These are phyloP conservation scores for Cicer pinnatifidum DNA, from an alignment of 306 rosid genomes.

Conservation along the genomic window DNA sequence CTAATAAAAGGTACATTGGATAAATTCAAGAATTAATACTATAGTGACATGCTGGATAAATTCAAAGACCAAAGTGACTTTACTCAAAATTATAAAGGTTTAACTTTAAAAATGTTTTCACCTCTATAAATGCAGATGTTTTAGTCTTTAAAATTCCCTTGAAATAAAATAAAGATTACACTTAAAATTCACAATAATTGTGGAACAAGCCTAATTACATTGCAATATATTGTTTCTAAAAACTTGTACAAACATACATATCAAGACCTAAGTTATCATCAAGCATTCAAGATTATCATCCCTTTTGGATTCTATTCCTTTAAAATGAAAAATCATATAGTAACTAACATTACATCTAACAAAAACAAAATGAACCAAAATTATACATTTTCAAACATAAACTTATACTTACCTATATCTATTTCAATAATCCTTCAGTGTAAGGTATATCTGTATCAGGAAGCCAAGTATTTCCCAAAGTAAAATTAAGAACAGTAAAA, in stretches of 20 bases:
- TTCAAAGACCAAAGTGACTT: not conserved
- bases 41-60: not conserved
- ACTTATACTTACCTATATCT: conserved; percentile 6
- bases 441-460: conserved; percentile 73
- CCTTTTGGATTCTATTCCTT: conserved; percentile 16
- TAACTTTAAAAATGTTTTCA: not conserved
- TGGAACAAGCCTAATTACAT: conserved; percentile 3
- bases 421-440: conserved; percentile 52
- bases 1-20: not conserved
- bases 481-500: conserved; percentile 69
- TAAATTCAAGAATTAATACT: not conserved
- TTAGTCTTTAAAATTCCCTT: not conserved
- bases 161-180: conserved; percentile 7
- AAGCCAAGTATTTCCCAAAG: conserved; percentile 75
- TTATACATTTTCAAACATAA: not conserved
- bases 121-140: not conserved
- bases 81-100: not conserved
- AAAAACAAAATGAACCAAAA: conserved; percentile 23
- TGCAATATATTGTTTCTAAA: not conserved
- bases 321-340: not conserved
- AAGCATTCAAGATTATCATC: conserved; percentile 25
- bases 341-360: conserved; percentile 37
- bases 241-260: conserved; percentile 26
- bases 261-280: conserved; percentile 24
- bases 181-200: not conserved